Evolutionary conservation across 2,329 filamentous ascomycete genomes (phyloP).

Genomic region (Beauveria sp.): DNA sequence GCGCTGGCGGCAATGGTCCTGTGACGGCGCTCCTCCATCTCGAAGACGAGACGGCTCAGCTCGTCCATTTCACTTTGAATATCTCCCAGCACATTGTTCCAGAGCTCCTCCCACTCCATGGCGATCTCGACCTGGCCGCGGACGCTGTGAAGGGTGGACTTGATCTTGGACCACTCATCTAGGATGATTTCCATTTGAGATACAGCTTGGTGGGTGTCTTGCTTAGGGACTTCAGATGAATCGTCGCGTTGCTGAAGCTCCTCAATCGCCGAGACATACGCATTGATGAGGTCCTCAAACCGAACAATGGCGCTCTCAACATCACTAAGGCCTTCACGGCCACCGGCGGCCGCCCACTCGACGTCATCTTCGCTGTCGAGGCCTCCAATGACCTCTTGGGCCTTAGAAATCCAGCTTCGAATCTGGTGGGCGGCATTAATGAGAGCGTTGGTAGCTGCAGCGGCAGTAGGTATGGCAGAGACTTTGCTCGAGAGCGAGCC

Average conservation of each 20-base stretch:
- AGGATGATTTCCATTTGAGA: slow-evolving; percentile 85
- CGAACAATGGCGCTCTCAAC: slow-evolving; percentile 68
- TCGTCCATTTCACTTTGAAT: slow-evolving; percentile 83
- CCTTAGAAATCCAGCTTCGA: slow-evolving; percentile 86
- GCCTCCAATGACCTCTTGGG: slow-evolving; percentile 78
- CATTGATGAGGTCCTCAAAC: slow-evolving; percentile 83
- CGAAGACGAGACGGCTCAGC: slow-evolving; percentile 75
- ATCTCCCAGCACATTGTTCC: slow-evolving; percentile 87
- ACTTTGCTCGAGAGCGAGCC: slow-evolving; percentile 77
- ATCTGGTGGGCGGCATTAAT: slow-evolving; percentile 89
- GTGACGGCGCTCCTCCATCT: slow-evolving; percentile 95
- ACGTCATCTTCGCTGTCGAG: slow-evolving; percentile 95
- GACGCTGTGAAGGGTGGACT: slow-evolving; percentile 65
- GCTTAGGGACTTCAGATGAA: slow-evolving; percentile 60
- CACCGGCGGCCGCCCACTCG: slow-evolving; percentile 89
- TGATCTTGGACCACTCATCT: slow-evolving; percentile 76
- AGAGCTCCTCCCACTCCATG: slow-evolving; percentile 98
- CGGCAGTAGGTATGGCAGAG: slow-evolving; percentile 73
- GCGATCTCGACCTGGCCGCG: slow-evolving; percentile 91
- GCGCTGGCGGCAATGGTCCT: slow-evolving; percentile 59
- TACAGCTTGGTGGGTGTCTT: slow-evolving; percentile 68
- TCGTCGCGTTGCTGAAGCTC: slow-evolving; percentile 74
- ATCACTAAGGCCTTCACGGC: slow-evolving; percentile 69
- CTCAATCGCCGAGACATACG: slow-evolving; percentile 92
- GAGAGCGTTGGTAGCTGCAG: slow-evolving; percentile 74